These are phyloP conservation scores for Lipomyces orientalis DNA, from an alignment of 805 yeast species.

Conservation along the genomic window DNA sequence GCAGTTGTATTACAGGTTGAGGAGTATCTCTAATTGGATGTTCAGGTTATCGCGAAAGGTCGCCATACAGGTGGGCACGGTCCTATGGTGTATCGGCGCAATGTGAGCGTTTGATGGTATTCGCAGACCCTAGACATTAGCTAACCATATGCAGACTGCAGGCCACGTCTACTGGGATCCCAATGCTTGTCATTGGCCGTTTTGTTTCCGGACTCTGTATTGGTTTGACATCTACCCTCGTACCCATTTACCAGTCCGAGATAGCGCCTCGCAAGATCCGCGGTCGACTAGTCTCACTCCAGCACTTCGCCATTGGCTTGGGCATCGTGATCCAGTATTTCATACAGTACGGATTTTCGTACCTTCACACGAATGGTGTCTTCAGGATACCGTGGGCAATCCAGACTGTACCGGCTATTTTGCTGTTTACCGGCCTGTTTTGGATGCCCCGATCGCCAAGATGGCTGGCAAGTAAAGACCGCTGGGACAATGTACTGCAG, in stretches of 20 bases:
- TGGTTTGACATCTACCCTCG: conserved; percentile 79
- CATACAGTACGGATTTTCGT: conserved; percentile 49
- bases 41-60: conserved; percentile 5
- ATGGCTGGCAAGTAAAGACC: conserved; percentile 82
- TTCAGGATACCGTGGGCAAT: conserved; percentile 47
- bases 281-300: conserved; percentile 82
- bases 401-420: conserved; percentile 73
- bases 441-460: conserved; percentile 86
- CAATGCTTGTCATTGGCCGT: conserved; percentile 60
- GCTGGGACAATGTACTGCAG: conserved; percentile 62
- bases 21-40: too few species aligned
- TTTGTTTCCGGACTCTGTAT: conserved; percentile 81
- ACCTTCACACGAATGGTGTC: conserved; percentile 76
- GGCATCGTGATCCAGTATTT: neutral
- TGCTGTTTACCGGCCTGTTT: conserved; percentile 72
- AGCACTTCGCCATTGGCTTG: conserved; percentile 67
- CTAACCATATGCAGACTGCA: too few species aligned
- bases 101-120: too few species aligned
- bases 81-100: neutral
- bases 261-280: conserved; percentile 84
- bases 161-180: neutral
- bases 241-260: conserved; percentile 86
- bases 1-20: too few species aligned
- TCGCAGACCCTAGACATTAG: too few species aligned
- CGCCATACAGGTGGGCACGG: neutral